Conservation (phyloP, 306 rosid species). For the Geum urbanum region DNA sequence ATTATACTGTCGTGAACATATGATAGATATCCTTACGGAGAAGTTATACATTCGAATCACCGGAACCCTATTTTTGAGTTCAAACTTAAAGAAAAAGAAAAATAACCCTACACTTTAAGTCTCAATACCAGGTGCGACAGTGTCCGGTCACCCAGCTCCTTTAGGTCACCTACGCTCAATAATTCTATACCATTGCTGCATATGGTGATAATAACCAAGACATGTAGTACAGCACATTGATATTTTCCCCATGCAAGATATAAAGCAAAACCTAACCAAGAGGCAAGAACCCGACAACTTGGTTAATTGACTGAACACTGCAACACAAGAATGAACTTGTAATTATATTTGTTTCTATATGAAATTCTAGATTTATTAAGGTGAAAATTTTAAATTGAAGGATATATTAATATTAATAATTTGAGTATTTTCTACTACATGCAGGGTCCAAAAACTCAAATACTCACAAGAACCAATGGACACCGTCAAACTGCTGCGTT, state of each 20-base stretch:
- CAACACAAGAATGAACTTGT: no score
- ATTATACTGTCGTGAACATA: neutral
- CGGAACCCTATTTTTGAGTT: no score
- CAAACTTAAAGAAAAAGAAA: no score
- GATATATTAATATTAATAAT: neutral
- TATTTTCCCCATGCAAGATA: neutral
- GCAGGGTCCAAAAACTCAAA: constrained; percentile 44
- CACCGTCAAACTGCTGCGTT: constrained; percentile 43
- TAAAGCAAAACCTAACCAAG: neutral
- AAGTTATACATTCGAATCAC: neutral
- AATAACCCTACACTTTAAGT: neutral
- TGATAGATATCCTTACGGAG: no score
- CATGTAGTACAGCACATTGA: no score
- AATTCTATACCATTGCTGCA: neutral
- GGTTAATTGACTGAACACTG: no score
- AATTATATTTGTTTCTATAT: no score
- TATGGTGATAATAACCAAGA: neutral
- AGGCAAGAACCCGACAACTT: no score
- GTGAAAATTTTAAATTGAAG: neutral
- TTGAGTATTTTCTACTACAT: no score
- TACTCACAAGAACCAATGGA: constrained; percentile 53
- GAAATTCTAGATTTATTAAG: neutral
- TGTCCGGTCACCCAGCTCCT: neutral
- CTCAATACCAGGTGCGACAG: neutral
- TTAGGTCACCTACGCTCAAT: neutral